Percentiles rank a stretch among this genome's conserved stretches.
phyloP scores from a whole-genome alignment of 371 early-diverging fungal genomes.

The Blastocladiella emersonii region DNA sequence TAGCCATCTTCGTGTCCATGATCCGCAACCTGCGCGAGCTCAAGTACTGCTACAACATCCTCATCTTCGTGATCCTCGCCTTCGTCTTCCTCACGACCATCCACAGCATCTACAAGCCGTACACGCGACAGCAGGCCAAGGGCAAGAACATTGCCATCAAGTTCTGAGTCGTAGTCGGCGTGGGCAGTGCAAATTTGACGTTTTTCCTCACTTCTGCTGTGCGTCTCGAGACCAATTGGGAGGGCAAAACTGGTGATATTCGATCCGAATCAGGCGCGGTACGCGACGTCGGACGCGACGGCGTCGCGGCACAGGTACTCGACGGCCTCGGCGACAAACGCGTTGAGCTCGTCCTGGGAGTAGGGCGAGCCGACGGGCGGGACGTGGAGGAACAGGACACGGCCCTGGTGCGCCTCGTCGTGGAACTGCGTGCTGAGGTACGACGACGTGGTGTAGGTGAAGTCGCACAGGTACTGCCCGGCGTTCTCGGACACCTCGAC shows the following conservation, averaged over 20 bases:
- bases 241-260: no score
- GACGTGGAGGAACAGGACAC: background rate
- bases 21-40: conserved; percentile 27
- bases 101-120: conserved; percentile 25
- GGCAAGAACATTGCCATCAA: background rate
- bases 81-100: conserved; percentile 20
- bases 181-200: no score
- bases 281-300: background rate
- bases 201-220: no score
- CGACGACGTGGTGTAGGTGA: background rate
- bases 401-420: background rate
- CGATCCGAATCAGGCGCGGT: background rate
- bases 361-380: conserved; percentile 3
- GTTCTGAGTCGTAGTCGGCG: conserved; percentile 2
- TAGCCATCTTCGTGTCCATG: conserved; percentile 36
- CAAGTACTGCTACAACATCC: conserved; percentile 24
- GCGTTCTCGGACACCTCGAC: background rate
- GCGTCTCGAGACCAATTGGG: no score
- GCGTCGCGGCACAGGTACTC: background rate
- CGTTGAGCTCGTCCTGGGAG: background rate
- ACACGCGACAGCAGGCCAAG: conserved; percentile 16
- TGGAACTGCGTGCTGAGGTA: no score
- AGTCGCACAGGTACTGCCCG: conserved; percentile 5
- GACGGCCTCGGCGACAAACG: background rate
- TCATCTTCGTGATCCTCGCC: conserved; percentile 22